phyloP scores from a whole-genome alignment of 768 basidiomycete species.

The Termitomyces sp. region DNA sequence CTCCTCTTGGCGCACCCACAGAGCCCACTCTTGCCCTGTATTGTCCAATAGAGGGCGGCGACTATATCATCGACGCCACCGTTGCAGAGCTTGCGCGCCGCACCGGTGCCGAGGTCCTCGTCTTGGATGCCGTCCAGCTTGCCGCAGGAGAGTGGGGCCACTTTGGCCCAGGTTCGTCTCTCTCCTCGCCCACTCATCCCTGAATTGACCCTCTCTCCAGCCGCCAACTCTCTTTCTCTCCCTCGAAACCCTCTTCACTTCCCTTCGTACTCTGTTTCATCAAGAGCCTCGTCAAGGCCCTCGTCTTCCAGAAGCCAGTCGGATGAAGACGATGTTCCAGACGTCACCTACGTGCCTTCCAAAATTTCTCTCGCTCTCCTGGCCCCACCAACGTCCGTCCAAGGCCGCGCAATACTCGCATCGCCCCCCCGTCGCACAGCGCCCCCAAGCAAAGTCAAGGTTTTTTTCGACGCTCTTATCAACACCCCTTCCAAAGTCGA shows the following conservation, averaged over 20 bases:
- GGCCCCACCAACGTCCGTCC: constrained; percentile 26
- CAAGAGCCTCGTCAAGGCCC: constrained; percentile 15
- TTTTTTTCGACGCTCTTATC: constrained; percentile 75
- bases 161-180: constrained; percentile 66
- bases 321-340: constrained; percentile 43
- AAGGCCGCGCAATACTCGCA: constrained; percentile 35
- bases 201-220: constrained; percentile 31
- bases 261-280: constrained; percentile 27
- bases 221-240: constrained; percentile 63
- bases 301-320: constrained; percentile 24
- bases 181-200: not conserved
- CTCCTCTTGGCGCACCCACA: constrained; percentile 45
- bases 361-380: constrained; percentile 40
- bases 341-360: constrained; percentile 28
- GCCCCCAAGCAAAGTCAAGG: constrained; percentile 53
- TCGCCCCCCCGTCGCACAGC: constrained; percentile 37
- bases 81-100: constrained; percentile 72
- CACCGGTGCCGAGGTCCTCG: constrained; percentile 75
- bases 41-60: constrained; percentile 83
- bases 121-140: constrained; percentile 79
- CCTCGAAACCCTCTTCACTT: constrained; percentile 78
- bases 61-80: constrained; percentile 75
- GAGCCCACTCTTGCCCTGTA: constrained; percentile 86
- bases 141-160: constrained; percentile 86
- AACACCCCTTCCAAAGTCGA: constrained; percentile 44